A percentile compares a stretch with the other conserved stretches of the same genome.
phyloP scores from a whole-genome alignment of 176 grass and related monocot genomes.

The Oryza punctata region DNA sequence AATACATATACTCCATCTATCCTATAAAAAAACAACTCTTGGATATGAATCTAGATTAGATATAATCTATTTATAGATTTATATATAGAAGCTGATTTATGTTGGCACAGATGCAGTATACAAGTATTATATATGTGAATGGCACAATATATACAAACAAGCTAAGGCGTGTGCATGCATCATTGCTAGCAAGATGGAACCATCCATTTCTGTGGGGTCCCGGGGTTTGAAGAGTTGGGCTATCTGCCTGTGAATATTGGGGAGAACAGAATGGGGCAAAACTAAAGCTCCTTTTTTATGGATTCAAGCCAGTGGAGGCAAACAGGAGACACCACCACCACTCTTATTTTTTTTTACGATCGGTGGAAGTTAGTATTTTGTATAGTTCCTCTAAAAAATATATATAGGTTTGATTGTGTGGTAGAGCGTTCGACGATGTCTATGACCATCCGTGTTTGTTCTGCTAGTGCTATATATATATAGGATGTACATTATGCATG shows the following conservation, averaged over 20 bases:
- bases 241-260: not conserved
- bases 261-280: not conserved
- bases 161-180: not conserved
- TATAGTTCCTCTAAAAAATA: too few species aligned
- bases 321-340: not conserved
- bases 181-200: slow-evolving; percentile 1
- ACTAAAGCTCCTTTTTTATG: not conserved
- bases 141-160: not conserved
- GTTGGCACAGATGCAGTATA: not conserved
- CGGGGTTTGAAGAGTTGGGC: not conserved
- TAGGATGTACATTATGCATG: too few species aligned
- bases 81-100: too few species aligned
- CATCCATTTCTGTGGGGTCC: slow-evolving; percentile 5
- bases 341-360: too few species aligned
- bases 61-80: too few species aligned
- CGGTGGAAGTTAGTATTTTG: too few species aligned
- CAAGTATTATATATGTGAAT: not conserved
- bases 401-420: too few species aligned
- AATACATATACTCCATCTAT: not conserved
- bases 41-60: too few species aligned
- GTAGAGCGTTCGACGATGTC: too few species aligned
- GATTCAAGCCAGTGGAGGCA: not conserved
- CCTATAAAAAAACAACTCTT: too few species aligned
- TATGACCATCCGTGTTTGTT: too few species aligned
- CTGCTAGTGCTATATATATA: too few species aligned